Conservation (phyloP, 768 basidiomycete species). For the Auricularia heimuer region DNA sequence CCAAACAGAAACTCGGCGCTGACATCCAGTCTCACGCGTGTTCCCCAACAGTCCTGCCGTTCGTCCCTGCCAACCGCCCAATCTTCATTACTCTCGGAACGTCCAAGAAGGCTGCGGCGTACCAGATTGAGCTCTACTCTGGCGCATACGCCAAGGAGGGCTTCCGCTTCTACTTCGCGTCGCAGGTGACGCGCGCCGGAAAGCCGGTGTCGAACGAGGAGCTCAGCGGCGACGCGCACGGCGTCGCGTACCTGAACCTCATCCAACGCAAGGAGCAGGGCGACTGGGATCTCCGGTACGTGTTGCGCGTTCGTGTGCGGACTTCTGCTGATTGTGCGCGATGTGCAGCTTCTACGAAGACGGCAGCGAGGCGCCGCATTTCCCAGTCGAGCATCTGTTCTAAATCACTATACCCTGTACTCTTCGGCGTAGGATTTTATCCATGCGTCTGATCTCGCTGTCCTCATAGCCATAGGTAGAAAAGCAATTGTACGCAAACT, state of each 20-base stretch:
- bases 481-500: too few species aligned
- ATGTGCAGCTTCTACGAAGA: not conserved
- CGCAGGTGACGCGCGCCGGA: not conserved
- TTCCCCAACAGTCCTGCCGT: not conserved
- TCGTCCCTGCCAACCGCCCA: not conserved
- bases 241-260: conserved; percentile 1
- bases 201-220: not conserved
- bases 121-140: not conserved
- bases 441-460: too few species aligned
- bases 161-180: conserved; percentile 4
- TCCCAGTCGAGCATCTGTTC: not conserved
- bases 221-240: conserved; percentile 4
- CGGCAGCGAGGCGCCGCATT: not conserved
- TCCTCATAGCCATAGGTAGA: too few species aligned
- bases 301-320: not conserved
- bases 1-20: not conserved
- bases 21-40: not conserved
- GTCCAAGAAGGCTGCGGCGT: conserved; percentile 1
- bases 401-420: not conserved
- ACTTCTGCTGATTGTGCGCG: not conserved
- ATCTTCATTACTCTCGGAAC: not conserved
- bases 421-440: too few species aligned
- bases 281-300: conserved; percentile 3
- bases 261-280: conserved; percentile 5
- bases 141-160: not conserved